Evolutionary conservation across 352 stramenopile species (phyloP), one percentile per base, ranked within the genome.

Genomic region (Aphanomyces stellatus): DNA sequence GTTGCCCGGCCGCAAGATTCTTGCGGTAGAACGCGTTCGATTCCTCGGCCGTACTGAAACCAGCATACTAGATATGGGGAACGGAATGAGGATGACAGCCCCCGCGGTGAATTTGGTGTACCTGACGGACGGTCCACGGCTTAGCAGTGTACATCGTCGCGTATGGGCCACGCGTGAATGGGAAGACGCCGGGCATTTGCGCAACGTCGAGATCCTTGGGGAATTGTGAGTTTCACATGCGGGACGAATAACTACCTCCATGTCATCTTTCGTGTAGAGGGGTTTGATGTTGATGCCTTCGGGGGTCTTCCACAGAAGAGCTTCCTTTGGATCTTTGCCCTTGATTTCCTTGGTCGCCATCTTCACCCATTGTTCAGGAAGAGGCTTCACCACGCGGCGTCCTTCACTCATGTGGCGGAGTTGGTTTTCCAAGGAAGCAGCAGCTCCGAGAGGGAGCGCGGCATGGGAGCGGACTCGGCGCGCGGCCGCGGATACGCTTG

Each of bases 61-160:
- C 96, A 17, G 96, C 96, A 73, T 99, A 99, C 76, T 91, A 69
- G 13, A 69, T 65, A 48, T 78, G 30, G 24, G 46, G 27, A 51
- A 57, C 40, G 28, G 27, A 42, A 35, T 55, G 2, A 27, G 15
- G 41, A 69, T 5, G 7, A 46, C 34, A 1, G 48, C 8, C 19
- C 37, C n/a, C 28, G 17, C 51, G 65, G 3, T 42, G 19, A 13
- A 69, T 57, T 46, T 22, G 11, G 34, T 57, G n/a, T 71, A 74
- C 70, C 77, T 97, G 91, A 22, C 93, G 87, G 49, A 98, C 83
- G 1, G 94, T 98, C 94, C 94, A 98, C 13, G 90, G 92, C 64
- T 94, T 88, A 67, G 88, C 82, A 13, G 94, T 98, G 80, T 99
- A 99, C 96, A 99, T 99, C 57, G 93, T 98, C 40, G 95, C 95